These are phyloP conservation scores for Ilyonectria mors-panacis DNA, from an alignment of 2,329 filamentous ascomycete species.

Conservation along the genomic window DNA sequence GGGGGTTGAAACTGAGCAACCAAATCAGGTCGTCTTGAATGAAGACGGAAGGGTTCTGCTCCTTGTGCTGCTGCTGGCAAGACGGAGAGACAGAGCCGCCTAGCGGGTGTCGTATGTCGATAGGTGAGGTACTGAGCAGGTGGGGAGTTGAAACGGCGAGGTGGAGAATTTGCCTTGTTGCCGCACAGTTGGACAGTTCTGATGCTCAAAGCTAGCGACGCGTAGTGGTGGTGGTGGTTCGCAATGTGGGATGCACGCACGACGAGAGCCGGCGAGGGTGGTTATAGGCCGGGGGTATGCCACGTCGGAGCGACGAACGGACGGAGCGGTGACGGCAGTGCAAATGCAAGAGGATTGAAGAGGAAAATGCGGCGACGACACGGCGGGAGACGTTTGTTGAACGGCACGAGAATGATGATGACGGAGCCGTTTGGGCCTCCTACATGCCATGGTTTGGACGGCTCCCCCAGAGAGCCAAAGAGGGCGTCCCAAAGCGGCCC, in stretches of 20 bases:
- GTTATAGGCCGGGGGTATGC: conserved; percentile 12
- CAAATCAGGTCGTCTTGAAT: conserved; percentile 3
- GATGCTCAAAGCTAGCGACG: conserved; percentile 1
- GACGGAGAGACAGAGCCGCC: not conserved
- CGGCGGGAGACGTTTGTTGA: not conserved
- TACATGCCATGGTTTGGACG: conserved; percentile 7
- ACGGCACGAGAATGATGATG: not conserved
- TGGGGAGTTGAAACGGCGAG: conserved; percentile 30
- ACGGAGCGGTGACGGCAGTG: conserved; percentile 6
- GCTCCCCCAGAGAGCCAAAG: not conserved
- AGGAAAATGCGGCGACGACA: not conserved
- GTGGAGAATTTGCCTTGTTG: conserved; percentile 28
- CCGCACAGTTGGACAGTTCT: not conserved
- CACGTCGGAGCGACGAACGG: conserved; percentile 18
- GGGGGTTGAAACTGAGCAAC: conserved; percentile 24
- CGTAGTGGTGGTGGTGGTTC: conserved; percentile 18
- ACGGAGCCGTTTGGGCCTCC: not conserved
- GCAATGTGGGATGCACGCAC: conserved; percentile 7
- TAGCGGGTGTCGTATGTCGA: not conserved
- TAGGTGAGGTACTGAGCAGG: conserved; percentile 7
- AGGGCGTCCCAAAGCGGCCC: conserved; percentile 6
- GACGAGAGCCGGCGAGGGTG: not conserved
- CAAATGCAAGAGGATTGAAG: not conserved
- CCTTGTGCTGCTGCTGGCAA: not conserved
- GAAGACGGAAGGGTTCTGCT: not conserved